A percentile compares a stretch with the other conserved stretches of the same genome.
Evolutionary conservation across 2,329 filamentous ascomycete species (phyloP).

Genomic region (Botrytis byssoidea): DNA sequence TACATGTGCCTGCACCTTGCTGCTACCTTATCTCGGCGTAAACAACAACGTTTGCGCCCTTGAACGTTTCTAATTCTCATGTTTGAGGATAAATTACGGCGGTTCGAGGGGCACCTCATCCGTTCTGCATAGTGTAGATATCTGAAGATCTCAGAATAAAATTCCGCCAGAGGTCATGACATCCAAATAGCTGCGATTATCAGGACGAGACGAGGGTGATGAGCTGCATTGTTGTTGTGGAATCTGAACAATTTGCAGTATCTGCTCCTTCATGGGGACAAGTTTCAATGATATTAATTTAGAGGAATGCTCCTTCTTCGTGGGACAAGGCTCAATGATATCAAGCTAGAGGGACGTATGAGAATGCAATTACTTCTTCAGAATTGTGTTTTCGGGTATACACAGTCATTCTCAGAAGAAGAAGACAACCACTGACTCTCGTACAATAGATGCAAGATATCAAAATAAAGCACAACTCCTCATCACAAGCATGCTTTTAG

Average conservation of each 20-base stretch:
- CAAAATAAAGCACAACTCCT: no score
- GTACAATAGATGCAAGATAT: neutral
- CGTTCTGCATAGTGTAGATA: neutral
- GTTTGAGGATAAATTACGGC: neutral
- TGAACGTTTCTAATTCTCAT: neutral
- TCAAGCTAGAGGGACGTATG: neutral
- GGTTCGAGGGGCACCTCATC: neutral
- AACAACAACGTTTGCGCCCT: neutral
- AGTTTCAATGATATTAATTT: neutral
- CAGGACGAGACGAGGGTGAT: neutral
- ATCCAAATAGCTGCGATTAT: neutral
- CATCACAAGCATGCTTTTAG: no score
- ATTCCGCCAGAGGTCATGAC: neutral
- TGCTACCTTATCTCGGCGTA: neutral
- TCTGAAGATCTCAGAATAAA: no score
- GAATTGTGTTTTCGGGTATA: neutral
- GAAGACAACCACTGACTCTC: neutral
- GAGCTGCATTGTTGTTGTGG: neutral
- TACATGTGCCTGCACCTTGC: neutral
- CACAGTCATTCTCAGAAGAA: neutral
- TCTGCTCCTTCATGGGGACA: neutral
- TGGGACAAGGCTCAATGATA: neutral
- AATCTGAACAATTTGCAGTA: neutral
- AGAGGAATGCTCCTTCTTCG: neutral
- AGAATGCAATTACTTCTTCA: no score